Percentiles rank a stretch among this genome's conserved stretches.
Conservation (phyloP, 768 basidiomycete genomes). For the Mycena albidolilacea region DNA sequence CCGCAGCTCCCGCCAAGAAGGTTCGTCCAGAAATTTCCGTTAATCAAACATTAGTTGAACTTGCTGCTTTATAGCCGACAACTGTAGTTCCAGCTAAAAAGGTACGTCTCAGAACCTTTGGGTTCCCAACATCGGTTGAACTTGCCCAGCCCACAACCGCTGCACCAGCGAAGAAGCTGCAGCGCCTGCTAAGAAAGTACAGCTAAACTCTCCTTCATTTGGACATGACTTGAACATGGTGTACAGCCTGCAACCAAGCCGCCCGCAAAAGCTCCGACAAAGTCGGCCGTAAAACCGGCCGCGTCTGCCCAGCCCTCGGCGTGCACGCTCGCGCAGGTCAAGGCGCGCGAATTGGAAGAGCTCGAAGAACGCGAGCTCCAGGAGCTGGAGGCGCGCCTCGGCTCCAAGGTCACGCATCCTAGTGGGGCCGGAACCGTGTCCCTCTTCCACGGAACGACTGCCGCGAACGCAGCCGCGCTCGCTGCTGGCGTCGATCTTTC, state of each 20-base stretch:
- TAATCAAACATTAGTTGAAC: too few relatives aligned
- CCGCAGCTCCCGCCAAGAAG: not conserved
- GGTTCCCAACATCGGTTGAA: too few relatives aligned
- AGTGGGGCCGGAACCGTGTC: not conserved
- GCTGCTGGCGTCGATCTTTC: conserved; percentile 9
- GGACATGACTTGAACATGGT: too few relatives aligned
- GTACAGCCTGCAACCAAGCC: conserved; percentile 2
- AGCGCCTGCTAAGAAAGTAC: not conserved
- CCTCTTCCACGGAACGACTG: conserved; percentile 19
- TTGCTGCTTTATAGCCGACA: too few relatives aligned
- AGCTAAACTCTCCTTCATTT: too few relatives aligned
- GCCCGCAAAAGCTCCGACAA: too few relatives aligned
- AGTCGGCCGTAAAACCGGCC: not conserved
- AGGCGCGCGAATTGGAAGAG: conserved; percentile 7
- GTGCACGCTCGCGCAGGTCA: conserved; percentile 5
- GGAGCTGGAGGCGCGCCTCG: conserved; percentile 4
- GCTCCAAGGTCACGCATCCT: not conserved
- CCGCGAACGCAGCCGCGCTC: conserved; percentile 2
- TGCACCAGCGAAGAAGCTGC: not conserved
- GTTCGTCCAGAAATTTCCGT: too few relatives aligned
- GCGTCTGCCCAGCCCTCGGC: conserved; percentile 14
- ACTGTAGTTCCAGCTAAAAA: too few relatives aligned
- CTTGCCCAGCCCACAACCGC: too few relatives aligned
- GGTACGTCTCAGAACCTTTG: too few relatives aligned
- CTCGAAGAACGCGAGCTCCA: not conserved